phyloP scores from a whole-genome alignment of 768 basidiomycete genomes.

The Leccinum olivaceopallidum region DNA sequence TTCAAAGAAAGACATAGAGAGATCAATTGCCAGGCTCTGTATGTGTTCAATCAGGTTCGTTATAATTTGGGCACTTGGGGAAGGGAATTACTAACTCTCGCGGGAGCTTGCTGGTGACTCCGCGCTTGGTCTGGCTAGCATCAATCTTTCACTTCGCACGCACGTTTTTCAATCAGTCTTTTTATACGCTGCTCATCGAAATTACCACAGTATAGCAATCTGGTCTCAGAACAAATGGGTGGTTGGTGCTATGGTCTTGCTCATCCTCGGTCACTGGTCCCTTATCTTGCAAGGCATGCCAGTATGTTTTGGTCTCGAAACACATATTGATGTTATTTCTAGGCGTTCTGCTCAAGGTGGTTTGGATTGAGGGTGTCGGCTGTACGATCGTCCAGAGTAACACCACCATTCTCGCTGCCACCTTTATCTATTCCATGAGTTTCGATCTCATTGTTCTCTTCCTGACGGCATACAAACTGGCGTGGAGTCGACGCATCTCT shows the following conservation, averaged over 20 bases:
- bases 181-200: constrained; percentile 8
- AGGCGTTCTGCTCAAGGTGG: constrained; percentile 62
- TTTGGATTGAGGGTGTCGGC: constrained; percentile 47
- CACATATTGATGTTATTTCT: neutral
- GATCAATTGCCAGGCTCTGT: constrained; percentile 46
- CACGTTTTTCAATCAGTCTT: constrained; percentile 15
- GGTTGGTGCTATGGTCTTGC: constrained; percentile 46
- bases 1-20: constrained; percentile 23
- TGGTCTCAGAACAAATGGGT: constrained; percentile 62
- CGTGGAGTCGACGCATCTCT: constrained; percentile 23
- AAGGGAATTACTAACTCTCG: neutral
- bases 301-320: neutral
- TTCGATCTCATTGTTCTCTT: constrained; percentile 65
- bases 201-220: constrained; percentile 52
- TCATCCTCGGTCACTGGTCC: constrained; percentile 72
- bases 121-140: constrained; percentile 45
- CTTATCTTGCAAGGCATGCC: constrained; percentile 60
- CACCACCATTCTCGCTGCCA: constrained; percentile 63
- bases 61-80: neutral
- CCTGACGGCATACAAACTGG: constrained; percentile 62
- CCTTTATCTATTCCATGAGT: constrained; percentile 76
- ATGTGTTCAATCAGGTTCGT: constrained; percentile 47
- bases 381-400: constrained; percentile 62
- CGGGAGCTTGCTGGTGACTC: constrained; percentile 43
- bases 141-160: constrained; percentile 50